These are phyloP conservation scores for Nicotiana rustica DNA, from an alignment of 305 asterid species.

Conservation along the genomic window DNA sequence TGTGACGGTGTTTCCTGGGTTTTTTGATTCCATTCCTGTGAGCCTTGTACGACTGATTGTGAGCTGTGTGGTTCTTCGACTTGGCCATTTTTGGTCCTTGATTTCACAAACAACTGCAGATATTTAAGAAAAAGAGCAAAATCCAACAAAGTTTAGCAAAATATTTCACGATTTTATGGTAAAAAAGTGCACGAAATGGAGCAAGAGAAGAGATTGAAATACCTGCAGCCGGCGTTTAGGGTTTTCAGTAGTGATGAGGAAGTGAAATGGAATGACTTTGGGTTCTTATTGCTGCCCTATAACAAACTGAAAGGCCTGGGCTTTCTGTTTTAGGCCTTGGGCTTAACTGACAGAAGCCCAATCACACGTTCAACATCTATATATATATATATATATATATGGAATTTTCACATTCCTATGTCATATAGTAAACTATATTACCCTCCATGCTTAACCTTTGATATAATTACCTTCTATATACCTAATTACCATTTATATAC, in stretches of 20 bases:
- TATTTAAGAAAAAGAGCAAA: no score
- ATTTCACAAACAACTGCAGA: constrained; percentile 4
- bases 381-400: no score
- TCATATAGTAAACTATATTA: no score
- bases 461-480: no score
- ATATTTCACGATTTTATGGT: not conserved
- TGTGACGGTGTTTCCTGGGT: constrained; percentile 34
- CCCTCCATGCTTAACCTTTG: no score
- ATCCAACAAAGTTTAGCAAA: not conserved
- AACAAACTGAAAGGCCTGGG: not conserved
- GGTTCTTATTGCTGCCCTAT: not conserved
- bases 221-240: not conserved
- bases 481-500: no score
- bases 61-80: constrained; percentile 90
- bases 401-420: no score
- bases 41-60: constrained; percentile 82
- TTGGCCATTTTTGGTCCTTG: constrained; percentile 57
- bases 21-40: constrained; percentile 80
- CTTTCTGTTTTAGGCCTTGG: not conserved
- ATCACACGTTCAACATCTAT: no score
- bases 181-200: not conserved
- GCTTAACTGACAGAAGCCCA: no score
- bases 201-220: not conserved
- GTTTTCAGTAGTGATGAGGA: not conserved
- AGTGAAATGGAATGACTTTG: not conserved